Base-by-base conservation (phyloP, 169 alveolate genomes). In the Eimeria praecox region DNA sequence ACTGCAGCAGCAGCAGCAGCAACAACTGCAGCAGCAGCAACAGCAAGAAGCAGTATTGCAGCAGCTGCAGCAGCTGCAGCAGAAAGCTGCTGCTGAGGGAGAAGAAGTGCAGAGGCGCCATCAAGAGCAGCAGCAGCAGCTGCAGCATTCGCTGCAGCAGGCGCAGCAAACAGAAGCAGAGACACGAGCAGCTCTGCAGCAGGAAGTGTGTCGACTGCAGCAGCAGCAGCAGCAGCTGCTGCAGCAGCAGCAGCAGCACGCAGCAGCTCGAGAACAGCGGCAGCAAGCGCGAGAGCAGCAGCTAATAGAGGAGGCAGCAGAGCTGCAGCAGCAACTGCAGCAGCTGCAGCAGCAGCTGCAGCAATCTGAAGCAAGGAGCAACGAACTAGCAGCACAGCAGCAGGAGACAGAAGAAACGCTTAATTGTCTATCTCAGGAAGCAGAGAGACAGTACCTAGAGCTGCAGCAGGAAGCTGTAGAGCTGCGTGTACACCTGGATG, bases 91-190 rank as follows among this genome's bases (percentile, higher is more conserved):
- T 52, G 91, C 91, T 3, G 75, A 83, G 77, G 91, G 91, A 33
- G 91, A 49, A 27, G 77, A 83, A 33, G 14, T 66, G 75, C 91
- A 83, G 91, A 83, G 27, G 77, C 91, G 91, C 49, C 91, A 83
- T 27, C 56, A 33, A 30, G 77, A 83, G 77, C 91, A 83, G 91
- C 91, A 83, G 75, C 69, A 83, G 91, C 71, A 30, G 75, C 91
- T 83, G 91, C 91, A 83, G 49, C 75, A 83, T 27, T 83, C 91
- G 35, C 91, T 83, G 75, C 91, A 83, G 91, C 71, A 83, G 16
- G 91, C 91, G 77, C 91, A 83, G 91, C 91, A 83, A 56, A 77
- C 91, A 3, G 91, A 83, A 83, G 91, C 91, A 46, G 91, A 83
- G 22, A 83, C 56, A 14, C 75, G 91, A 1, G 35, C 54, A n/a